Conservation (phyloP, 176 grass and related monocot species). For the Triticum timopheevii region DNA sequence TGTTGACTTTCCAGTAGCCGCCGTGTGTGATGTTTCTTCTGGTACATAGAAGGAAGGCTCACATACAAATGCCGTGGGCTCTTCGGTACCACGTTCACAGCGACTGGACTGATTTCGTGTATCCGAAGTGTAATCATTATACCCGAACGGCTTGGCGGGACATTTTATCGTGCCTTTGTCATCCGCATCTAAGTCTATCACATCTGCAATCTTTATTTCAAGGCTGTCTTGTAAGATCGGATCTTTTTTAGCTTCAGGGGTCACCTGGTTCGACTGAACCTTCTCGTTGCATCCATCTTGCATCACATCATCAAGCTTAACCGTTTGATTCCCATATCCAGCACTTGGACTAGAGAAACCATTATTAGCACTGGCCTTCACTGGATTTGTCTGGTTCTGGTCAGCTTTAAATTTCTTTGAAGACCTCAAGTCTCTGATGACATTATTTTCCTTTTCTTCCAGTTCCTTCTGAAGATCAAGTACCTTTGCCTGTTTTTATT, state of each 20-base stretch:
- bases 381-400: slow-evolving; percentile 32
- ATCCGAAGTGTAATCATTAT: neutral
- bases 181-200: slow-evolving; percentile 44
- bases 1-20: slow-evolving; percentile 12
- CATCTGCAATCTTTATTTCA: neutral
- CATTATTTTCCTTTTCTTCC: slow-evolving; percentile 81
- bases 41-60: neutral
- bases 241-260: slow-evolving; percentile 6
- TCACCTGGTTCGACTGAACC: neutral
- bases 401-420: slow-evolving; percentile 75
- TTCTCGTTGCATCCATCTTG: slow-evolving; percentile 5
- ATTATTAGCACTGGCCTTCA: slow-evolving; percentile 9
- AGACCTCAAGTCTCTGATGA: slow-evolving; percentile 70
- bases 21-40: slow-evolving; percentile 12
- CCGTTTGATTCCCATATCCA: slow-evolving; percentile 19
- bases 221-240: slow-evolving; percentile 18
- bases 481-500: slow-evolving; percentile 50
- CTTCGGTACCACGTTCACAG: slow-evolving; percentile 10
- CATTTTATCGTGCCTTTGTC: slow-evolving; percentile 12
- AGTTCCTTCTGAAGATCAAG: slow-evolving; percentile 64
- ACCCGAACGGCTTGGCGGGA: slow-evolving; percentile 26
- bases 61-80: slow-evolving; percentile 10
- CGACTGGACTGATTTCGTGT: neutral
- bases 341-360: neutral
- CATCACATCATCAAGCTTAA: slow-evolving; percentile 16